Evolutionary conservation across 192 early-diverging fungal genomes (phyloP).

Genomic region (Backusella circina): DNA sequence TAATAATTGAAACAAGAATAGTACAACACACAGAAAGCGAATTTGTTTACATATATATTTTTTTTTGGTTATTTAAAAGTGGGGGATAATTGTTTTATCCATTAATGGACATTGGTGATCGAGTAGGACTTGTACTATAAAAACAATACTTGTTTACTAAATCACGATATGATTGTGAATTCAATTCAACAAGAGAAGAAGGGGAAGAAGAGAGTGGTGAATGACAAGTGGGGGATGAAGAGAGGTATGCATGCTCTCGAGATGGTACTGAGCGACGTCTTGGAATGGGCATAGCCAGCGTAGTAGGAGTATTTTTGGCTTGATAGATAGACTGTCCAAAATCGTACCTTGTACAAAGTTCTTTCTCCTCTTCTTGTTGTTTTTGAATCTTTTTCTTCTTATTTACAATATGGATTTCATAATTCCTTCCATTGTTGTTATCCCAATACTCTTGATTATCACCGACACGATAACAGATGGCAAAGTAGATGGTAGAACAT

Average conservation of each 20-base stretch:
- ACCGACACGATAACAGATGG: conserved; percentile 64
- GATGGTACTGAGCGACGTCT: not conserved
- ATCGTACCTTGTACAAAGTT: conserved; percentile 28
- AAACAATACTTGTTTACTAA: conserved; percentile 59
- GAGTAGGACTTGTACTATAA: conserved; percentile 33
- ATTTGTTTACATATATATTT: not conserved
- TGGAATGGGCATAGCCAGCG: not conserved
- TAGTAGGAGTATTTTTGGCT: not conserved
- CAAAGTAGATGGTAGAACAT: conserved; percentile 52
- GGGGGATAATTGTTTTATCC: conserved; percentile 4
- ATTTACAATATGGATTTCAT: conserved; percentile 52
- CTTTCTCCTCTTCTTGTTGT: not conserved
- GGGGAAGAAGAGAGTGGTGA: conserved; percentile 20
- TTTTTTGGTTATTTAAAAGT: not conserved
- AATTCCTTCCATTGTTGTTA: conserved; percentile 86
- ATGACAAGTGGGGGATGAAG: conserved; percentile 9
- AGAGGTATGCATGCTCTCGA: not conserved
- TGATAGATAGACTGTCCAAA: conserved; percentile 6
- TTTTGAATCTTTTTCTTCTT: not conserved
- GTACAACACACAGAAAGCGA: not conserved
- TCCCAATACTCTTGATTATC: conserved; percentile 80
- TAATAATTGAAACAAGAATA: not conserved
- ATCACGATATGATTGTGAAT: conserved; percentile 47
- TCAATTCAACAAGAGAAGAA: conserved; percentile 19
- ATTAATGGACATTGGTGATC: conserved; percentile 27